phyloP scores from a whole-genome alignment of 768 basidiomycete genomes.

The Leccinellum albellum region DNA sequence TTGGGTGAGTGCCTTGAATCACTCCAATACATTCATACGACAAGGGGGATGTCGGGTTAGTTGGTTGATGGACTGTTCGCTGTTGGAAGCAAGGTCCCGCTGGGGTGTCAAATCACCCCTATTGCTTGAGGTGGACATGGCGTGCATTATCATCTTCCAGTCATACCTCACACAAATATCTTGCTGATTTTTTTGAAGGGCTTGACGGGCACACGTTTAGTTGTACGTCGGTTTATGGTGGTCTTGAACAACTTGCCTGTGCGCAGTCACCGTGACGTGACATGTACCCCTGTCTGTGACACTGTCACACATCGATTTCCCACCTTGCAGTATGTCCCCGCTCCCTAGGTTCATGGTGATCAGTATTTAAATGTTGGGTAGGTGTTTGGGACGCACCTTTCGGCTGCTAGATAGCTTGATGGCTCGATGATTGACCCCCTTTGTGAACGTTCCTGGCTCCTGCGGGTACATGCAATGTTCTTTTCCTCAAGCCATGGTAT shows the following conservation, averaged over 20 bases:
- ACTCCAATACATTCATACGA: constrained; percentile 23
- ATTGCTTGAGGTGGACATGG: constrained; percentile 5
- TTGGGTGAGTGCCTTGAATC: constrained; percentile 32
- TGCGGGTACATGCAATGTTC: neutral
- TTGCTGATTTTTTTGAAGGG: constrained; percentile 18
- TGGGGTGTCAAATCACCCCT: constrained; percentile 1
- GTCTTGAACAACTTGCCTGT: constrained; percentile 31
- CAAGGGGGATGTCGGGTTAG: constrained; percentile 18
- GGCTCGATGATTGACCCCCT: neutral
- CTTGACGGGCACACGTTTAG: constrained; percentile 31
- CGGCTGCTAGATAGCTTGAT: neutral
- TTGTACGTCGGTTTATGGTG: constrained; percentile 22
- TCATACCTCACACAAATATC: constrained; percentile 26
- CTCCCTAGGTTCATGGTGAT: neutral
- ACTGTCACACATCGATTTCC: constrained; percentile 18
- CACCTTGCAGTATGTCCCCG: constrained; percentile 4
- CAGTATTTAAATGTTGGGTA: neutral
- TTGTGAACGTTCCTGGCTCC: neutral
- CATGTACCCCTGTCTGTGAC: constrained; percentile 27
- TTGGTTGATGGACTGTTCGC: constrained; percentile 3
- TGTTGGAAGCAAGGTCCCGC: neutral
- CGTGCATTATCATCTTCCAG: constrained; percentile 10
- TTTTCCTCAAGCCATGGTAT: constrained; percentile 3
- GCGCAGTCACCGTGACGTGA: constrained; percentile 24
- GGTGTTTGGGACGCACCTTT: constrained; percentile 3